Evolutionary conservation across 1,139 yeast genomes (phyloP), one percentile per base, ranked within the genome.

Genomic region (Pichia sp.): DNA sequence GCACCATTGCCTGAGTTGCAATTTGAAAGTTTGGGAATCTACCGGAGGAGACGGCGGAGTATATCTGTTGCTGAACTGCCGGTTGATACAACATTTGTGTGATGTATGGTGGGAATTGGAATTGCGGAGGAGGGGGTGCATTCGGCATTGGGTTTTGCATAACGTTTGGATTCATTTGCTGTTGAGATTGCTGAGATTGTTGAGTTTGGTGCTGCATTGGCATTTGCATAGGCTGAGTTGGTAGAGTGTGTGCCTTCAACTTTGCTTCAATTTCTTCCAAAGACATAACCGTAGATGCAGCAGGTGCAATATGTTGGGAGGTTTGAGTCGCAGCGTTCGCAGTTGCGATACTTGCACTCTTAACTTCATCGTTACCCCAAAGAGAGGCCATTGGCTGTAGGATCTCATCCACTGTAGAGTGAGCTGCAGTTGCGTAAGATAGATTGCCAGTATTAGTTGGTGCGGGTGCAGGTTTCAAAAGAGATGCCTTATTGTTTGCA

Each of bases 211-310:
- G 59, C 33, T 55, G 32, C 59, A 35, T 46, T 29, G 45, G 55
- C n/a, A n/a, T n/a, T n/a, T n/a, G n/a, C n/a, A n/a, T n/a, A 24
- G 43, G 51, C 24, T 28, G 44, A 5, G 32, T 38, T 14, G 23
- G 34, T 31, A 36, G 30, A 10, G 30, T 29, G 10, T 44, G 44
- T 13, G 44, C 42, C n/a, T 50, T 44, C 20, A 82, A 68, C 51
- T 76, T 85, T 12, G 88, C 84, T 56, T 82, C 91, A 47, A 80
- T 77, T 50, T 83, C 91, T 55, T 78, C 86, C 49, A 82, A 64
- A 13, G 88, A 78, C 47, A 78, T 63, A 32, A 78, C 27, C 6
- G n/a, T 15, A n/a, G 16, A 14, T 8, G 22, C 11, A 21, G 22
- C 22, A 21, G 22, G 8, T 9, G 22, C 11, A 21, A 11, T 21